phyloP scores from a whole-genome alignment of 768 basidiomycete species.

The Tulasnella sp. region DNA sequence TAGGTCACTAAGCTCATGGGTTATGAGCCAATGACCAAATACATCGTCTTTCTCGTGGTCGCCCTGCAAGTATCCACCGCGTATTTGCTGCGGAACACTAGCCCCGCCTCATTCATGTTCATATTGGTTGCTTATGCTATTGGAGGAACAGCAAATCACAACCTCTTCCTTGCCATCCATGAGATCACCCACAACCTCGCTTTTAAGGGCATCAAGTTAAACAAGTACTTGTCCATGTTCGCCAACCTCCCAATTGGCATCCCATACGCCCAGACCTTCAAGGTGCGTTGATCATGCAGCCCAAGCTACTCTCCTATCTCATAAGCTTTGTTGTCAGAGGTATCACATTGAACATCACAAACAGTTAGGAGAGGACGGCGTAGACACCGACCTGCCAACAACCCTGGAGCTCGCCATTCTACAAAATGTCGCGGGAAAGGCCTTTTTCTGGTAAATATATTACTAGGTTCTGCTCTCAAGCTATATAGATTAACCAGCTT shows the following conservation, averaged over 20 bases:
- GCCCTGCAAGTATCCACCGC: slow-evolving; percentile 60
- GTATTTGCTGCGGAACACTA: slow-evolving; percentile 52
- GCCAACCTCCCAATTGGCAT: slow-evolving; percentile 91
- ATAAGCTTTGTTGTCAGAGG: slow-evolving; percentile 34
- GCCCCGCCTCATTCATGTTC: slow-evolving; percentile 61
- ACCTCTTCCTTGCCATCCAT: slow-evolving; percentile 94
- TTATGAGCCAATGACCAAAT: slow-evolving; percentile 84
- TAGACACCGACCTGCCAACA: slow-evolving; percentile 93
- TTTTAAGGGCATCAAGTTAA: slow-evolving; percentile 68
- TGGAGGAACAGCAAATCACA: slow-evolving; percentile 95
- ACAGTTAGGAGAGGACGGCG: slow-evolving; percentile 86
- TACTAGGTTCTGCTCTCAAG: background rate
- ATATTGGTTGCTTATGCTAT: slow-evolving; percentile 69
- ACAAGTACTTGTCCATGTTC: slow-evolving; percentile 80
- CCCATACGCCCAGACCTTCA: slow-evolving; percentile 93
- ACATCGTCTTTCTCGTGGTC: slow-evolving; percentile 75
- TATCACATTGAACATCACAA: slow-evolving; percentile 98
- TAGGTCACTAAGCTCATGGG: slow-evolving; percentile 97
- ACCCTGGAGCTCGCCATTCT: slow-evolving; percentile 71
- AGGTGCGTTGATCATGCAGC: slow-evolving; percentile 37
- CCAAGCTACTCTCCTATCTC: background rate
- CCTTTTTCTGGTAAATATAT: slow-evolving; percentile 84
- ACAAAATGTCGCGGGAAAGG: slow-evolving; percentile 94
- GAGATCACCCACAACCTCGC: slow-evolving; percentile 98
- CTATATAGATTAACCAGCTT: background rate